phyloP scores from a whole-genome alignment of 257 asterid species.

The Nemophila menziesii region DNA sequence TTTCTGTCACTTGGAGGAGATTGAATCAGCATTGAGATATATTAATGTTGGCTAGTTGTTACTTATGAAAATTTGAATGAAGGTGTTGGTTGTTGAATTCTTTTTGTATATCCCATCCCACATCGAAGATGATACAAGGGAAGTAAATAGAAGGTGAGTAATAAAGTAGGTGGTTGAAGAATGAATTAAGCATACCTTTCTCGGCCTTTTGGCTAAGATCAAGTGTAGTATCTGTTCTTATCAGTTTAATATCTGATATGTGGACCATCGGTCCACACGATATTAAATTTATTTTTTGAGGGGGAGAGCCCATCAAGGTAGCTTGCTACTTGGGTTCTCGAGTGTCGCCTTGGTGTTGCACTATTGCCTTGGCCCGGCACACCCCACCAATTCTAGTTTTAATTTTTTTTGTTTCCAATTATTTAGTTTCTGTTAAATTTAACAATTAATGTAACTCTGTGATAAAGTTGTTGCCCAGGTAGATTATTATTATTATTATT shows the following conservation, averaged over 20 bases:
- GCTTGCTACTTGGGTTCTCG: conserved; percentile 7
- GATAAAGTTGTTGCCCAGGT: too few relatives aligned
- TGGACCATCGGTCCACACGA: conserved; percentile 33
- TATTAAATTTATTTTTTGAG: conserved; percentile 31
- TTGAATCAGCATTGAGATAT: too few relatives aligned
- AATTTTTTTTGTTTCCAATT: too few relatives aligned
- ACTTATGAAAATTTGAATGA: too few relatives aligned
- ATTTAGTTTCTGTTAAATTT: too few relatives aligned
- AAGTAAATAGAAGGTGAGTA: background rate
- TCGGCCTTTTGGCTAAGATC: conserved; percentile 77
- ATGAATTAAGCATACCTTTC: conserved; percentile 32
- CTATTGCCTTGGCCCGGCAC: conserved; percentile 13
- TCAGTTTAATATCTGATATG: conserved; percentile 66
- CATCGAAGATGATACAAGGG: background rate
- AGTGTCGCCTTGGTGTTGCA: conserved; percentile 9
- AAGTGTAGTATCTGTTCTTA: conserved; percentile 76
- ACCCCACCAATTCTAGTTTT: conserved; percentile 5
- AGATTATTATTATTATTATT: too few relatives aligned
- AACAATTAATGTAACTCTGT: too few relatives aligned
- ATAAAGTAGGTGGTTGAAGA: background rate
- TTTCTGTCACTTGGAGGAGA: too few relatives aligned
- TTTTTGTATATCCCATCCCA: too few relatives aligned
- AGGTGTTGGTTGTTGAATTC: too few relatives aligned
- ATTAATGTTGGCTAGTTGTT: too few relatives aligned
- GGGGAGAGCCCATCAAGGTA: conserved; percentile 8